phyloP scores from a whole-genome alignment of 805 yeast species.

The Millerozyma acaciae region DNA sequence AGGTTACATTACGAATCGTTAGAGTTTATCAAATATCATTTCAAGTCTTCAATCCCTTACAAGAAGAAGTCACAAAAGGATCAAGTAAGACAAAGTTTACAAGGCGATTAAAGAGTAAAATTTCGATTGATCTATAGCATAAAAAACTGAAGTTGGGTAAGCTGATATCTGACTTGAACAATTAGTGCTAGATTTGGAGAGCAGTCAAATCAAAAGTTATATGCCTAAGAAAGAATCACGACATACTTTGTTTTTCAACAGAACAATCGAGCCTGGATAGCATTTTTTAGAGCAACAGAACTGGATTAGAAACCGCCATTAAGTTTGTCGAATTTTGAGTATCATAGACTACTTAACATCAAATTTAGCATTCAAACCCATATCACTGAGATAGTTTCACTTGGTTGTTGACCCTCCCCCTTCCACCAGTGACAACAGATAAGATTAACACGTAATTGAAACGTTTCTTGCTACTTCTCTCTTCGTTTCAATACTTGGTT shows the following conservation, averaged over 20 bases:
- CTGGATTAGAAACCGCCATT: too few relatives aligned
- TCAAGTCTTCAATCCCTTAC: neutral
- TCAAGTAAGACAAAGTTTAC: neutral
- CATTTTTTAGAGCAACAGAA: constrained; percentile 20
- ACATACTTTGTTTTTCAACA: constrained; percentile 27
- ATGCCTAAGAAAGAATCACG: constrained; percentile 47
- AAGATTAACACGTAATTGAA: constrained; percentile 19
- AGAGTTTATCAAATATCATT: too few relatives aligned
- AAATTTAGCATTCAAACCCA: neutral
- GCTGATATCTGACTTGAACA: too few relatives aligned
- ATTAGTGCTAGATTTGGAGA: constrained; percentile 7
- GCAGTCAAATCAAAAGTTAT: constrained; percentile 16
- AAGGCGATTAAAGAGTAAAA: neutral
- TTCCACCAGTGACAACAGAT: constrained; percentile 23
- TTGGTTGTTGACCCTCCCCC: constrained; percentile 37
- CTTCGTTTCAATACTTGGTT: constrained; percentile 33
- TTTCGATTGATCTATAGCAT: neutral
- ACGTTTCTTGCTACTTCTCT: constrained; percentile 50
- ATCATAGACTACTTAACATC: too few relatives aligned
- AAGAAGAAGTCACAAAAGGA: neutral
- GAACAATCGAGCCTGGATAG: constrained; percentile 43
- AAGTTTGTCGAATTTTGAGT: too few relatives aligned
- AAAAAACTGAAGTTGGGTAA: too few relatives aligned
- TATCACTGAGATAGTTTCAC: constrained; percentile 23
- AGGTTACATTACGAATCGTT: too few relatives aligned